Evolutionary conservation across 2,329 filamentous ascomycete species (phyloP), one percentile per base, ranked within the genome.

Genomic region (Biscogniauxia marginata): DNA sequence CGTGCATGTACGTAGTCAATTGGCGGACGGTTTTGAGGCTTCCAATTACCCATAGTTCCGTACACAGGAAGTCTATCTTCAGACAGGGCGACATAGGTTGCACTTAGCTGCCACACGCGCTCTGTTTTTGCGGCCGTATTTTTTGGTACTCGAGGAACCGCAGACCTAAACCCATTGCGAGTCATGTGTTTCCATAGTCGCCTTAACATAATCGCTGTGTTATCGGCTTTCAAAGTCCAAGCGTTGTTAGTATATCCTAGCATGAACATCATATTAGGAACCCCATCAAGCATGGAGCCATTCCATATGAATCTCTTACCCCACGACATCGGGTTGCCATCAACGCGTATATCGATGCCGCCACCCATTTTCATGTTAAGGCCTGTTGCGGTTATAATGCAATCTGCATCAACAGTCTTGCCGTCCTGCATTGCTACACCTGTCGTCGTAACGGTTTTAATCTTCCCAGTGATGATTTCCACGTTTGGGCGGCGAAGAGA

Each of bases 301-400:
- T 81, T 82, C 85, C 85, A 88, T 77, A 85, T 50, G 77, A 78
- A 1, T 75, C 69, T 0, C 71, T 53, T 24, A 52, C 19, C 34
- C 61, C 8, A 80, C 53, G 18, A 79, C 66, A 53, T 84, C 58
- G 71, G 65, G 11, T 71, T 56, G 6, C 77, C 79, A 58, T 88
- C 83, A 4, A 87, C 71, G 1, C 67, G 66, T 16, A 86, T 63
- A 2, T 73, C 66, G 20, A 81, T 77, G 20, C 77, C 77, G 22
- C 84, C 83, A 1, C 78, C 79, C 30, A 87, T 72, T 7, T 76
- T 71, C n/a, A 88, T 65, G 56, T 80, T 79, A 2, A 87, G 76
- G 0, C 86, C 86, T 0, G 85, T 88, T 0, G 86, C 85, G 0
- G 85, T 87, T 55, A 88, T 74, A 59, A 88, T 85, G 56, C 85